A percentile compares a stretch with the other conserved stretches of the same genome.
These are phyloP conservation scores for Malania oleifera DNA, from an alignment of 164 flowering plant species.

Conservation along the genomic window DNA sequence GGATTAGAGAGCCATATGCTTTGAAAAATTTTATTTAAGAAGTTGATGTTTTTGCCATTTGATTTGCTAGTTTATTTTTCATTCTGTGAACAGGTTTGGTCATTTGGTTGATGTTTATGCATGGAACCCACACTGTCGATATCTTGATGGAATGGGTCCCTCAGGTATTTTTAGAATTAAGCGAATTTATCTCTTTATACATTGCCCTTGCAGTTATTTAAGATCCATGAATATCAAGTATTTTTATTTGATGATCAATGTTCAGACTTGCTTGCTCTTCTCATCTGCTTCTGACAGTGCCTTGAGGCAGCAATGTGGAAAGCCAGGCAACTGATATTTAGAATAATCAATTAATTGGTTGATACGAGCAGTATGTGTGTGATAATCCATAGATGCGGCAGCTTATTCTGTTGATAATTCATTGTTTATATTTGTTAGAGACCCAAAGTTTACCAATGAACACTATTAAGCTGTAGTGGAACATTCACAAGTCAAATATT, in stretches of 20 bases:
- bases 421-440: no score
- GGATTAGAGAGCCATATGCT: background rate
- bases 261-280: no score
- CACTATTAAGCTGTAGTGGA: no score
- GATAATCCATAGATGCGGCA: background rate
- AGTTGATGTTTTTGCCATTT: background rate
- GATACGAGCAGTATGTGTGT: background rate
- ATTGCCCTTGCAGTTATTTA: background rate
- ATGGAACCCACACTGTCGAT: slow-evolving; percentile 93
- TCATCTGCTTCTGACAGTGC: no score
- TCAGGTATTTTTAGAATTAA: slow-evolving; percentile 48
- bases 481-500: no score
- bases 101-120: slow-evolving; percentile 85
- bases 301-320: background rate
- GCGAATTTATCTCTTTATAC: background rate
- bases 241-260: background rate
- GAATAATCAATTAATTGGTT: background rate
- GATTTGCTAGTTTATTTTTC: background rate
- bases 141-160: slow-evolving; percentile 80
- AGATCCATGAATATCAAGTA: background rate
- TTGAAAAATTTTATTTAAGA: background rate
- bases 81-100: slow-evolving; percentile 53
- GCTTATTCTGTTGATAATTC: no score
- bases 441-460: no score
- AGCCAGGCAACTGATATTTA: background rate